A percentile compares a stretch with the other conserved stretches of the same genome.
Conservation (phyloP, 1,139 yeast species). For the Komagataea norvegica region DNA sequence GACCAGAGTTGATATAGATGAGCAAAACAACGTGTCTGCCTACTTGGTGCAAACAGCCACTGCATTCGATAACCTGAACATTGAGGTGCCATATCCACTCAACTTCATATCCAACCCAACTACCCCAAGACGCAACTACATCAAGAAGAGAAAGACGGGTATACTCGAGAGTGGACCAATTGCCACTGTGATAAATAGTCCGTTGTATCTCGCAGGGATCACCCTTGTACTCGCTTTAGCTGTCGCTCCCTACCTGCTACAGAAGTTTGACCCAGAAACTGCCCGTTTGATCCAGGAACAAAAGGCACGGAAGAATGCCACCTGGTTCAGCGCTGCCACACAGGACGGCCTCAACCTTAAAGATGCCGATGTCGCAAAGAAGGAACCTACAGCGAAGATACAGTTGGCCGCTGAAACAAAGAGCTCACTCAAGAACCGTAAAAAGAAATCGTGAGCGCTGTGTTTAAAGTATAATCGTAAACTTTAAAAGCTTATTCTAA, state of each 20-base stretch:
- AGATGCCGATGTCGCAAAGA: neutral
- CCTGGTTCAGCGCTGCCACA: constrained; percentile 10
- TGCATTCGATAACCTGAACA: constrained; percentile 8
- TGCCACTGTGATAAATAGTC: constrained; percentile 32
- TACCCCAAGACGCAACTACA: constrained; percentile 31
- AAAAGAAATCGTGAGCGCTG: constrained; percentile 3
- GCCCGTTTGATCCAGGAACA: constrained; percentile 32
- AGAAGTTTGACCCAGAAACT: constrained; percentile 36
- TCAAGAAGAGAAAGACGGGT: constrained; percentile 29
- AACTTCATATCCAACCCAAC: constrained; percentile 24
- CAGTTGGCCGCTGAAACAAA: too few species aligned
- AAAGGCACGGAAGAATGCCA: constrained; percentile 18
- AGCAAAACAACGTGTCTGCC: constrained; percentile 10
- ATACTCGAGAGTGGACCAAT: constrained; percentile 32
- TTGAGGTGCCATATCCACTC: constrained; percentile 21
- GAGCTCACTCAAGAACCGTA: constrained; percentile 5
- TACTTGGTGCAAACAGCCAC: constrained; percentile 16
- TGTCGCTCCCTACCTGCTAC: constrained; percentile 31
- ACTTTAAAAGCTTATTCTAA: too few species aligned
- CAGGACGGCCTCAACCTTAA: constrained; percentile 6
- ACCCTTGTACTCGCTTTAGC: constrained; percentile 26
- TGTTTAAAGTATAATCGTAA: too few species aligned
- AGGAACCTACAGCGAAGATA: neutral
- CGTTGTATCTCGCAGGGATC: constrained; percentile 32
- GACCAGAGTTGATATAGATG: constrained; percentile 16